Evolutionary conservation across 345 rosid genomes (phyloP).

Genomic region (Melastoma malabathricum): DNA sequence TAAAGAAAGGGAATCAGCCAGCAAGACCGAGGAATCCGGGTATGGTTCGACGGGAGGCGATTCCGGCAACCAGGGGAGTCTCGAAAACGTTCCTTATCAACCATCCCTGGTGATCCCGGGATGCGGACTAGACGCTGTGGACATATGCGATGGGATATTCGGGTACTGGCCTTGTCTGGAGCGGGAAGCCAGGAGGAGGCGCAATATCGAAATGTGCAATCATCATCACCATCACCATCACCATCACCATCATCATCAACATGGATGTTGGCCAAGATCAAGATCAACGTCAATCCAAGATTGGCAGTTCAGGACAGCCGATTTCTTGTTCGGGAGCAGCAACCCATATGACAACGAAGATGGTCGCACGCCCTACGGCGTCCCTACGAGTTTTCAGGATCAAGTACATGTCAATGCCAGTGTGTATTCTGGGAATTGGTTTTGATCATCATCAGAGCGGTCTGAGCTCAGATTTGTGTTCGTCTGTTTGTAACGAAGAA

Average conservation of each 20-base stretch:
- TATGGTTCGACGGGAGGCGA: too few species aligned
- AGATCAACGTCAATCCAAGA: conserved; percentile 10
- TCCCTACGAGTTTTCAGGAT: too few species aligned
- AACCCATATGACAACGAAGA: conserved; percentile 29
- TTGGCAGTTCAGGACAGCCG: conserved; percentile 41
- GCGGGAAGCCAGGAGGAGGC: conserved; percentile 12
- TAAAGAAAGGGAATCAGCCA: too few species aligned
- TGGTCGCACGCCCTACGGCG: not conserved
- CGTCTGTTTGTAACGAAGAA: too few species aligned
- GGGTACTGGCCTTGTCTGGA: conserved; percentile 71
- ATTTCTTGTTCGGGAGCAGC: conserved; percentile 58
- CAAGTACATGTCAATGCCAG: too few species aligned
- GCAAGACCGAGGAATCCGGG: too few species aligned
- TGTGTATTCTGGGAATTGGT: too few species aligned
- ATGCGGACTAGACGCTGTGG: conserved; percentile 65
- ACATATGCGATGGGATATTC: conserved; percentile 56
- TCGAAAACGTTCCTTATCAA: not conserved
- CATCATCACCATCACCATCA: not conserved
- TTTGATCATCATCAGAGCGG: too few species aligned
- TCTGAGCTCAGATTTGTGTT: too few species aligned
- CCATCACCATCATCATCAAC: conserved; percentile 7
- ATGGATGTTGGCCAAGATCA: conserved; percentile 7
- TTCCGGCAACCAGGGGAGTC: not conserved
- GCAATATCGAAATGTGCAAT: conserved; percentile 8
- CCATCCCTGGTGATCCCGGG: conserved; percentile 47